These are phyloP conservation scores for Harringtonia aguacate DNA, from an alignment of 2,329 filamentous ascomycete species.

Conservation along the genomic window DNA sequence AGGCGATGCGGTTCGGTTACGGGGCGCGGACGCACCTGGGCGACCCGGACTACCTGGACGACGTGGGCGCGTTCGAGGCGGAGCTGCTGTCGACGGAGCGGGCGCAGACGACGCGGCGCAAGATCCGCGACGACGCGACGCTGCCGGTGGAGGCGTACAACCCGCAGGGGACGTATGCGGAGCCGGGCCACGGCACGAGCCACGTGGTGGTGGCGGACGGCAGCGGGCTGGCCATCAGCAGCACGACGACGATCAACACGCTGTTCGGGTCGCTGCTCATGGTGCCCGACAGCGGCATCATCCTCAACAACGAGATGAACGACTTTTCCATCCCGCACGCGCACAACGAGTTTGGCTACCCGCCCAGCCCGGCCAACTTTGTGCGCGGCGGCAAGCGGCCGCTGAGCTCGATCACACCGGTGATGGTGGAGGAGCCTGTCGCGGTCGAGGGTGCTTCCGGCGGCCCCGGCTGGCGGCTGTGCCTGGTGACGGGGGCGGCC, in stretches of 20 bases:
- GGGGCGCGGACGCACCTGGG: slow-evolving; percentile 68
- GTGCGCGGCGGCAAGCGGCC: slow-evolving; percentile 73
- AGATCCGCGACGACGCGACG: slow-evolving; percentile 63
- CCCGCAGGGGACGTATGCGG: slow-evolving; percentile 26
- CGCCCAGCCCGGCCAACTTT: slow-evolving; percentile 70
- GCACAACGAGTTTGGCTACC: slow-evolving; percentile 75
- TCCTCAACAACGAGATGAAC: slow-evolving; percentile 63
- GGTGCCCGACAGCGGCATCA: slow-evolving; percentile 72
- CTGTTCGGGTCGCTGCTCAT: slow-evolving; percentile 73
- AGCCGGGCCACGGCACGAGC: slow-evolving; percentile 50
- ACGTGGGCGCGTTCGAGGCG: slow-evolving; percentile 52
- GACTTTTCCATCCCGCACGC: slow-evolving; percentile 79
- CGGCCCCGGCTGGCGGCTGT: slow-evolving; percentile 32
- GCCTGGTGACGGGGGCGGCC: slow-evolving; percentile 64
- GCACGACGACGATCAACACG: slow-evolving; percentile 82
- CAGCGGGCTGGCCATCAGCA: slow-evolving; percentile 63
- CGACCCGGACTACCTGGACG: slow-evolving; percentile 65
- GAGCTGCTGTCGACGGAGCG: slow-evolving; percentile 54
- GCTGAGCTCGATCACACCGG: slow-evolving; percentile 69
- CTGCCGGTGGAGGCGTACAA: slow-evolving; percentile 66
- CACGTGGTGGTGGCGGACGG: slow-evolving; percentile 64
- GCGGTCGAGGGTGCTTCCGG: slow-evolving; percentile 46
- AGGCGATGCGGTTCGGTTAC: slow-evolving; percentile 86
- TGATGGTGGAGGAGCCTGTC: slow-evolving; percentile 73
- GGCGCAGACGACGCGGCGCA: slow-evolving; percentile 47